Percentiles rank a stretch among this genome's conserved stretches.
Evolutionary conservation across 805 yeast genomes (phyloP).

Genomic region (Kluyveromyces wickerhamii): DNA sequence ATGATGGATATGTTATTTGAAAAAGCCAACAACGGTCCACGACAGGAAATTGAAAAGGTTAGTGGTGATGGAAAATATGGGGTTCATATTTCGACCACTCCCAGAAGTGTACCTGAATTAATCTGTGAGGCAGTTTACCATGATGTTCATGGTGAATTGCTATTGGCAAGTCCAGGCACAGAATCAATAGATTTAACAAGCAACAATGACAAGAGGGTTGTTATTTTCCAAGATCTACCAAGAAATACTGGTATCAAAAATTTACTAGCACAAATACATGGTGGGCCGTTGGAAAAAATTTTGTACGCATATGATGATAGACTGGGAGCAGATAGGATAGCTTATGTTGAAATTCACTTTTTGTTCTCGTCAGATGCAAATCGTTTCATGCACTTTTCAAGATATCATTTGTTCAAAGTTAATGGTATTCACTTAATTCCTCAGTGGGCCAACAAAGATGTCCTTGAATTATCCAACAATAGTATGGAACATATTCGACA

Average conservation of each 20-base stretch:
- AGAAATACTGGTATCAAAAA: slow-evolving; percentile 38
- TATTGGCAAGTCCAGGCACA: slow-evolving; percentile 2
- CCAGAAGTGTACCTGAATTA: slow-evolving; percentile 4
- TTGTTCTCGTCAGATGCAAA: slow-evolving; percentile 45
- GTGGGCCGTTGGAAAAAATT: slow-evolving; percentile 62
- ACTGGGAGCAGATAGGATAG: not conserved
- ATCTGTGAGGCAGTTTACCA: slow-evolving; percentile 3
- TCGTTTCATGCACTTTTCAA: slow-evolving; percentile 43
- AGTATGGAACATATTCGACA: slow-evolving; percentile 14
- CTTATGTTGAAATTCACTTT: slow-evolving; percentile 41
- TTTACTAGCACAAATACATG: slow-evolving; percentile 48
- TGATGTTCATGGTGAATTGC: slow-evolving; percentile 2
- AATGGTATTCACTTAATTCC: slow-evolving; percentile 48
- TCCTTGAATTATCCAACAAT: slow-evolving; percentile 2
- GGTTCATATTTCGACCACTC: slow-evolving; percentile 3
- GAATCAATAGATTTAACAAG: slow-evolving; percentile 2
- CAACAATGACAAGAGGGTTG: slow-evolving; percentile 1
- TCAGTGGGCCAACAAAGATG: slow-evolving; percentile 34
- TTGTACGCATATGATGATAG: slow-evolving; percentile 1
- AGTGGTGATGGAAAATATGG: slow-evolving; percentile 3
- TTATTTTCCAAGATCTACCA: slow-evolving; percentile 30
- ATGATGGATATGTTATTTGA: slow-evolving; percentile 6
- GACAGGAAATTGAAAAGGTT: not conserved
- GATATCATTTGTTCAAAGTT: slow-evolving; percentile 46
- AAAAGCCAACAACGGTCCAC: slow-evolving; percentile 1